Evolutionary conservation across 352 stramenopile species (phyloP).

Genomic region (Globisporangium cylindrosporum): DNA sequence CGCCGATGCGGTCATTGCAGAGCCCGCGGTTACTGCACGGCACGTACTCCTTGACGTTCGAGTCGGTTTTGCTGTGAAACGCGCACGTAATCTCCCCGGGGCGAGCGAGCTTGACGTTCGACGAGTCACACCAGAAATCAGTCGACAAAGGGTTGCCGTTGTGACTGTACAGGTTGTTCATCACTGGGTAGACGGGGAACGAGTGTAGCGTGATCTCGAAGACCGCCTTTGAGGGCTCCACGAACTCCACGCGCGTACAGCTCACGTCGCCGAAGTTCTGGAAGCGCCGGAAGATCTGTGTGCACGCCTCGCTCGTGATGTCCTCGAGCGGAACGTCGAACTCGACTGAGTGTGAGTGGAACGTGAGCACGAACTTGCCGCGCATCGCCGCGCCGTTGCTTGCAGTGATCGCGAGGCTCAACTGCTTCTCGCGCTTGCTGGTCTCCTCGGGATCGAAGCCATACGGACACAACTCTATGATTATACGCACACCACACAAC

Average conservation of each 20-base stretch:
- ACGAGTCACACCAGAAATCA: slow-evolving; percentile 61
- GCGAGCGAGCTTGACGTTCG: slow-evolving; percentile 24
- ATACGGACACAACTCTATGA: slow-evolving; percentile 68
- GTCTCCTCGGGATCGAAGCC: slow-evolving; percentile 49
- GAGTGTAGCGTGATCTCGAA: slow-evolving; percentile 62
- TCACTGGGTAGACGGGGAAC: slow-evolving; percentile 69
- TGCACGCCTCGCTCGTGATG: slow-evolving; percentile 56
- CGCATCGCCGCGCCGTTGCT: slow-evolving; percentile 20
- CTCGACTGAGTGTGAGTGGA: slow-evolving; percentile 69
- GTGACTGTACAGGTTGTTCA: slow-evolving; percentile 79
- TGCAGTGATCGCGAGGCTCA: slow-evolving; percentile 37
- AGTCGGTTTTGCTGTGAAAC: slow-evolving; percentile 44
- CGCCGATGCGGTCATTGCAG: slow-evolving; percentile 43
- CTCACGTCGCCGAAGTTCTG: slow-evolving; percentile 63
- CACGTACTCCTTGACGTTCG: slow-evolving; percentile 46
- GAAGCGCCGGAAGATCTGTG: slow-evolving; percentile 61
- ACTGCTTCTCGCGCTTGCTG: slow-evolving; percentile 43
- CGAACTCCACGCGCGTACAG: slow-evolving; percentile 36
- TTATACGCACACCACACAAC: neutral
- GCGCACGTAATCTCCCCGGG: slow-evolving; percentile 25
- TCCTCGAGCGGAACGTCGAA: slow-evolving; percentile 52
- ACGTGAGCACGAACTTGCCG: slow-evolving; percentile 52
- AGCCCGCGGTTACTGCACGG: slow-evolving; percentile 60
- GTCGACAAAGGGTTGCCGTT: slow-evolving; percentile 47
- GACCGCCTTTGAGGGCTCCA: slow-evolving; percentile 25